Conservation (phyloP, 1,139 yeast genomes). For the Kodamaea plutei region DNA sequence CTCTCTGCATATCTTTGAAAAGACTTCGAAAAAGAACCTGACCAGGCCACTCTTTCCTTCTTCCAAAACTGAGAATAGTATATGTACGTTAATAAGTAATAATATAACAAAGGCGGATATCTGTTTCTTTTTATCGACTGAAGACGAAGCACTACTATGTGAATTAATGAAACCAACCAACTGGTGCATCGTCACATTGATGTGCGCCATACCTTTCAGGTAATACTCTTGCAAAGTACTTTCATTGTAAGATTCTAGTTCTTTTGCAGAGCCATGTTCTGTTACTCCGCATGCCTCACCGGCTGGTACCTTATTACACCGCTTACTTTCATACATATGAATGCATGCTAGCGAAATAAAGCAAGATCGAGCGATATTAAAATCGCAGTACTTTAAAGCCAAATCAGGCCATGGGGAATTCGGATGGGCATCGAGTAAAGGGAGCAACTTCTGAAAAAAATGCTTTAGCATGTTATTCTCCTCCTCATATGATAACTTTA, state of each 20-base stretch:
- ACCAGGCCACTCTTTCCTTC: slow-evolving; percentile 49
- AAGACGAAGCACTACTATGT: slow-evolving; percentile 15
- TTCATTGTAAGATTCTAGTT: no score
- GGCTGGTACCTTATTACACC: slow-evolving; percentile 16
- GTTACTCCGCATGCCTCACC: not conserved
- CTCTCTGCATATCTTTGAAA: slow-evolving; percentile 45
- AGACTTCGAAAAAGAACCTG: slow-evolving; percentile 44
- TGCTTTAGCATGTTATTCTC: slow-evolving; percentile 51
- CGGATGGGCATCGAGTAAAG: slow-evolving; percentile 53
- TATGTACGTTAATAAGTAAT: slow-evolving; percentile 48
- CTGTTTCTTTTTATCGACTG: slow-evolving; percentile 28
- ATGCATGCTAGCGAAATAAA: slow-evolving; percentile 51
- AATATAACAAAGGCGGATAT: slow-evolving; percentile 48
- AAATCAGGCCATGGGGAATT: slow-evolving; percentile 57
- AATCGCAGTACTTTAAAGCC: slow-evolving; percentile 51
- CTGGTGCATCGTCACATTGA: slow-evolving; percentile 50
- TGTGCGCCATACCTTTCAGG: slow-evolving; percentile 46
- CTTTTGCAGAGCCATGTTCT: not conserved
- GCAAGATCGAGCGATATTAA: slow-evolving; percentile 52
- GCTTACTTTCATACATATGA: slow-evolving; percentile 46
- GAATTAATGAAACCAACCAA: slow-evolving; percentile 32
- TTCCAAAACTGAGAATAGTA: slow-evolving; percentile 47
- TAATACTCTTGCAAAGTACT: slow-evolving; percentile 31
- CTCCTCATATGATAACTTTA: slow-evolving; percentile 28
- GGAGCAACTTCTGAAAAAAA: slow-evolving; percentile 48